Conservation (phyloP, 2,329 filamentous ascomycete genomes). For the Fusarium sp. region DNA sequence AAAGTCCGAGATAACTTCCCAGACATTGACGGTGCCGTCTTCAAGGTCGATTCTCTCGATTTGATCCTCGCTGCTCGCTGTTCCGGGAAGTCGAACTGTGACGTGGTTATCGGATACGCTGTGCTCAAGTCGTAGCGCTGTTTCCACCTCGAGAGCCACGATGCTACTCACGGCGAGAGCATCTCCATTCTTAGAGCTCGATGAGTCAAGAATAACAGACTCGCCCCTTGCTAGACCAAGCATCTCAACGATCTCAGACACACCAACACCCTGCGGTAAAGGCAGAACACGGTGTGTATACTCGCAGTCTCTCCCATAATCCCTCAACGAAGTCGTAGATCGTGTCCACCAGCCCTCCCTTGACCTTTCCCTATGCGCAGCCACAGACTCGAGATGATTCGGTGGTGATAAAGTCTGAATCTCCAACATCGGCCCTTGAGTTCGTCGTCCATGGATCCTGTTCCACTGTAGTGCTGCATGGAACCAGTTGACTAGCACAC, state of each 20-base stretch:
- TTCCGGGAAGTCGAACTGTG: constrained; percentile 41
- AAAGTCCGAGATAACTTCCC: constrained; percentile 61
- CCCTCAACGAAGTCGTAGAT: constrained; percentile 1
- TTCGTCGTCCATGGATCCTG: constrained; percentile 36
- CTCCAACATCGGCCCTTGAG: constrained; percentile 22
- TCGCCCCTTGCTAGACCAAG: constrained; percentile 54
- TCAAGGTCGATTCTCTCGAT: constrained; percentile 36
- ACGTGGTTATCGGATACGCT: constrained; percentile 56
- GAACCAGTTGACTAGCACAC: constrained; percentile 80
- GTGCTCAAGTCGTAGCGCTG: constrained; percentile 66
- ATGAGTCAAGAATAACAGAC: constrained; percentile 66
- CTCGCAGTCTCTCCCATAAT: constrained; percentile 29
- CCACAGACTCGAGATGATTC: constrained; percentile 38
- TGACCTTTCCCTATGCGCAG: constrained; percentile 20
- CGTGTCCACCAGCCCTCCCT: constrained; percentile 24
- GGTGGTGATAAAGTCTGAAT: constrained; percentile 42
- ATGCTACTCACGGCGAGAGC: constrained; percentile 70
- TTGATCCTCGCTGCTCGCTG: background rate
- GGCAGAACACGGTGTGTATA: constrained; percentile 55
- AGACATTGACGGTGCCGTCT: constrained; percentile 51
- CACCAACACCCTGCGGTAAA: constrained; percentile 56
- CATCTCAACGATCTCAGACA: constrained; percentile 63
- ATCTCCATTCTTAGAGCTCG: constrained; percentile 58
- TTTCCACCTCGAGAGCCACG: constrained; percentile 69
- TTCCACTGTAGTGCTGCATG: constrained; percentile 68